A percentile compares a stretch with the other conserved stretches of the same genome.
Evolutionary conservation across 805 yeast genomes (phyloP).

Genomic region (Myxozyma geophila): DNA sequence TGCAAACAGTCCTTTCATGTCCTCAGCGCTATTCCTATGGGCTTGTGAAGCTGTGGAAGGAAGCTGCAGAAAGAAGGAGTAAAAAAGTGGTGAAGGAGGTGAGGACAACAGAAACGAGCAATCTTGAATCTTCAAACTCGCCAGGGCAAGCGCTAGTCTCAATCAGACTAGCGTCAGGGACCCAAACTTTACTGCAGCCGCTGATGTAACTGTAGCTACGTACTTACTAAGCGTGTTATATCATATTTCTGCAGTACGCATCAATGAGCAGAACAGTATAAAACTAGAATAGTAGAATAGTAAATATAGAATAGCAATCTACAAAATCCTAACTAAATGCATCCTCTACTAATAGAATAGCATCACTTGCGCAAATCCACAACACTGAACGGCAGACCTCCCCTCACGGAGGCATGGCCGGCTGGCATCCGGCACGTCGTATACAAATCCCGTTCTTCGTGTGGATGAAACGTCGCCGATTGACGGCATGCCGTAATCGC

Average conservation of each 20-base stretch:
- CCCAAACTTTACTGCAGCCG: background rate
- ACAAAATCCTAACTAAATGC: background rate
- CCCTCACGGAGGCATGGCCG: slow-evolving; percentile 57
- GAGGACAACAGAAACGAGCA: background rate
- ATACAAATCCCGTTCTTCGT: slow-evolving; percentile 56
- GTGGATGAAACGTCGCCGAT: slow-evolving; percentile 64
- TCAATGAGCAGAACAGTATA: background rate
- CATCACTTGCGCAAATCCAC: slow-evolving; percentile 52
- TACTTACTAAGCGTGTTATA: background rate
- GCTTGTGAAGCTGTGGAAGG: background rate
- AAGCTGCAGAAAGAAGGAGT: background rate
- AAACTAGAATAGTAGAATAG: background rate
- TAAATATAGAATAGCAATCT: too few species aligned
- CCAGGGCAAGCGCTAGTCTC: slow-evolving; percentile 6
- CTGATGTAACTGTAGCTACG: background rate
- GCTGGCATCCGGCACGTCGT: slow-evolving; percentile 51
- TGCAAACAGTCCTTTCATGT: background rate
- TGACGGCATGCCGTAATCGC: slow-evolving; percentile 56
- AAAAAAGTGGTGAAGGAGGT: background rate
- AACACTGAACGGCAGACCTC: slow-evolving; percentile 54
- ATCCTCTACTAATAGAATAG: background rate
- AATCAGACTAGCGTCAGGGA: slow-evolving; percentile 14
- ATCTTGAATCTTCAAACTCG: background rate
- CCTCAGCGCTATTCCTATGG: background rate
- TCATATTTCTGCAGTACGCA: background rate